Evolutionary conservation across 192 early-diverging fungal genomes (phyloP), one percentile per base, ranked within the genome.

Genomic region (Coemansia sp.): DNA sequence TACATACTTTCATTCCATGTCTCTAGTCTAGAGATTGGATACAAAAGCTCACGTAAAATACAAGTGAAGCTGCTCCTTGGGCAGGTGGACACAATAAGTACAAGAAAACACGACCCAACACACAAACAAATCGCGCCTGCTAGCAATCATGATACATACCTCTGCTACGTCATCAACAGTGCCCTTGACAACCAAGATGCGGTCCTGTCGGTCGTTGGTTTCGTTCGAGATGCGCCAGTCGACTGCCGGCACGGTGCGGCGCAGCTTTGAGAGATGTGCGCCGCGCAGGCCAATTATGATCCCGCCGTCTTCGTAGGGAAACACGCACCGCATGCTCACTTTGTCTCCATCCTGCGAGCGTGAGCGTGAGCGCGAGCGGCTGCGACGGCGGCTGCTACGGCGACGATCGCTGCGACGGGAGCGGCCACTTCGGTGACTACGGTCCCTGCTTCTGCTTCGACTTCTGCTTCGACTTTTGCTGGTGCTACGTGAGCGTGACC

Each of bases 221-320:
- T 82, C 80, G 64, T 73, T 82, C 31, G 80, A 82, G n/a, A 82
- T 82, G 63, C 68, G 70, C 80, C 74, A 77, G 60, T 82, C 80
- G 15, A 82, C 80, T 18, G 43, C 25, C 13, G 63, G 64, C 43
- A 71, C 56, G 10, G 74, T 45, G 10, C 61, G 58, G 37, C 80
- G 80, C 61, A 82, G 68, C 71, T 82, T 82, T 6, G 71, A 59
- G 28, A 82, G 71, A 57, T 82, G 80, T 3, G 75, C 75, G 2
- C 80, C 80, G 23, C 80, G 74, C 57, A 76, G 53, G 8, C 80
- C 80, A 62, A 82, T 82, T n/a, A 82, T 82, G 46, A 82, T 82
- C 1, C 80, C 80, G 16, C 80, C 80, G 42, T 82, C 80, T 55
- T 82, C 80, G 39, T 82, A 82, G 6, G 80, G 74, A 29, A 82